Evolutionary conservation across 1,284 basidiomycete species (phyloP), one percentile per base, ranked within the genome.

Genomic region (Heliocybe sulcata): DNA sequence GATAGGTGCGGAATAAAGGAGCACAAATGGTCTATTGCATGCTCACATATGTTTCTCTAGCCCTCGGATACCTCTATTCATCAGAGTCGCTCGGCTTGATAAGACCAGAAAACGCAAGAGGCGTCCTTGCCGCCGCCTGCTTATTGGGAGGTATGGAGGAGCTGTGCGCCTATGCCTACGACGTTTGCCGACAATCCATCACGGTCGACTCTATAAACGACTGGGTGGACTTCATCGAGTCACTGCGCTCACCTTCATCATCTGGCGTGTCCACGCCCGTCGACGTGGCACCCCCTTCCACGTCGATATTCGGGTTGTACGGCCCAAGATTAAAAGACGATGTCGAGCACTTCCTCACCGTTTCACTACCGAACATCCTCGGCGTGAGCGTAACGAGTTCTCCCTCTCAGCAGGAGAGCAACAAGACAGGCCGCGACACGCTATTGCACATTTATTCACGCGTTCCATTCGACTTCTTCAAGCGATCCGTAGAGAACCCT

Each of bases 111-210:
- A 94, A 94, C 71, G 87, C 90, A 55, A 83, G 90, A 62, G 83
- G 83, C 16, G 87, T 92, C 42, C 81, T 94, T 52, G 88, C 91
- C 35, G 87, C 90, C 45, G 87, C 85, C 4, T 89, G 85, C 68
- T 75, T 92, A 35, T 80, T 94, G 48, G 89, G 89, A 54, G 90
- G 87, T 45, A 89, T 94, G 86, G 82, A 90, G 47, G 90, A 93
- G 48, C 75, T 94, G 27, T 87, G 83, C 67, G 77, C 77, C 60
- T 85, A 85, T 64, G 82, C 91, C n/a, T 93, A 92, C 68, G 80
- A 83, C 54, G 73, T 83, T 54, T 90, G 86, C 74, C 78, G 81
- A 61, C 82, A 81, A 58, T 87, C 87, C 50, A 84, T 94, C 70
- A 79, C 76, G 45, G 75, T 85, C 59, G 83, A 87, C 56, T 90